A percentile compares a stretch with the other conserved stretches of the same genome.
These are phyloP conservation scores for Spinellus fusiger DNA, from an alignment of 192 early-diverging fungal genomes.

Conservation along the genomic window DNA sequence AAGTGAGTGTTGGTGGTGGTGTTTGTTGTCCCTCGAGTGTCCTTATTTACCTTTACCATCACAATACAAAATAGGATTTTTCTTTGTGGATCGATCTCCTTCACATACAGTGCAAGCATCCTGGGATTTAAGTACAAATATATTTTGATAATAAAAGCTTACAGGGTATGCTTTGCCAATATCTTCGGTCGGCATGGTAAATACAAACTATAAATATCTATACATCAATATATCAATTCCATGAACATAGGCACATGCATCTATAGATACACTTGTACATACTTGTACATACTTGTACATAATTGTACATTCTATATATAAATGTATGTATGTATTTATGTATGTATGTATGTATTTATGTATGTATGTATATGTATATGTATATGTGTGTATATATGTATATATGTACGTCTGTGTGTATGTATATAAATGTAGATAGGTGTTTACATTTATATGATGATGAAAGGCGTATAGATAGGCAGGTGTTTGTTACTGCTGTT, in stretches of 20 bases:
- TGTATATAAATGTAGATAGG: not conserved
- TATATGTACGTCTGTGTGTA: not conserved
- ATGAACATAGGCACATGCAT: not conserved
- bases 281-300: not conserved
- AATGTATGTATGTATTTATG: not conserved
- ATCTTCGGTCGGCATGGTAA: not conserved
- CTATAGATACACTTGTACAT: not conserved
- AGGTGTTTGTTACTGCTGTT: not conserved
- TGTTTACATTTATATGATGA: not conserved
- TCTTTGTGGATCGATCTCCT: slow-evolving; percentile 31
- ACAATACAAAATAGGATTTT: slow-evolving; percentile 46
- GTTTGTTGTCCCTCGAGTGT: too few relatives aligned
- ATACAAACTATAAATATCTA: too few relatives aligned
- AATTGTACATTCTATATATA: not conserved
- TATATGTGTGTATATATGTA: not conserved
- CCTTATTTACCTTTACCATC: slow-evolving; percentile 45
- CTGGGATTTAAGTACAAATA: not conserved
- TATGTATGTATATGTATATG: not conserved
- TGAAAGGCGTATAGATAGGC: not conserved
- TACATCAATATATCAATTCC: not conserved
- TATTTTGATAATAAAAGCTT: not conserved
- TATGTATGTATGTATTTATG: not conserved
- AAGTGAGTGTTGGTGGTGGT: too few relatives aligned
- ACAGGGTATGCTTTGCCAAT: not conserved
- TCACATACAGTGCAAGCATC: slow-evolving; percentile 40